Evolutionary conservation across 169 alveolate species (phyloP).

Genomic region (Perkinsus olseni): DNA sequence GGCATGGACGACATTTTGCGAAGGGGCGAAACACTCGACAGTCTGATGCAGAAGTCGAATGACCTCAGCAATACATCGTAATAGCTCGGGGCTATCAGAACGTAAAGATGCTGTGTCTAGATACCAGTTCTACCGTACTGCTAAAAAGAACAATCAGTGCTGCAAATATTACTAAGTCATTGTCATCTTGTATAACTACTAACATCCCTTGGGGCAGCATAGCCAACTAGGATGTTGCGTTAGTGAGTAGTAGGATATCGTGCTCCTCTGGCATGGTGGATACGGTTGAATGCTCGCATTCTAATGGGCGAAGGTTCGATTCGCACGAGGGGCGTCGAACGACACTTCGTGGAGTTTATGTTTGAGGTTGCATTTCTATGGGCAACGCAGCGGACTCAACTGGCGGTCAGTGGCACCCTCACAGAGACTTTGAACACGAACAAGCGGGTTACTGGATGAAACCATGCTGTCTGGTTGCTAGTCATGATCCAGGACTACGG

Average conservation of each 20-base stretch:
- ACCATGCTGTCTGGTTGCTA: neutral
- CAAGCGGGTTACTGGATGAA: neutral
- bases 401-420: no score
- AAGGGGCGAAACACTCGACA: slow-evolving; percentile 87
- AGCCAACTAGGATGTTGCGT: neutral
- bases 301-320: no score
- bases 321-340: no score
- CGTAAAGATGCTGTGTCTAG: slow-evolving; percentile 7
- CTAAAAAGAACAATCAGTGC: slow-evolving; percentile 80
- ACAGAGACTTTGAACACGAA: no score
- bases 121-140: slow-evolving; percentile 73
- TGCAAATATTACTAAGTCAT: slow-evolving; percentile 57
- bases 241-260: neutral
- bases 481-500: neutral
- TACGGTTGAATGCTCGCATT: no score
- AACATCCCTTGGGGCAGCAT: neutral
- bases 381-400: no score
- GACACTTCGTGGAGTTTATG: no score
- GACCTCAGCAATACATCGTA: slow-evolving; percentile 68
- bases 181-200: neutral
- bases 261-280: no score
- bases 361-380: no score
- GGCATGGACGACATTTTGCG: slow-evolving; percentile 67
- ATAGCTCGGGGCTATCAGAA: slow-evolving; percentile 3
- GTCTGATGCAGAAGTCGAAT: slow-evolving; percentile 78